These are phyloP conservation scores for Mediolabrus comicus DNA, from an alignment of 108 stramenopile species.

Conservation along the genomic window DNA sequence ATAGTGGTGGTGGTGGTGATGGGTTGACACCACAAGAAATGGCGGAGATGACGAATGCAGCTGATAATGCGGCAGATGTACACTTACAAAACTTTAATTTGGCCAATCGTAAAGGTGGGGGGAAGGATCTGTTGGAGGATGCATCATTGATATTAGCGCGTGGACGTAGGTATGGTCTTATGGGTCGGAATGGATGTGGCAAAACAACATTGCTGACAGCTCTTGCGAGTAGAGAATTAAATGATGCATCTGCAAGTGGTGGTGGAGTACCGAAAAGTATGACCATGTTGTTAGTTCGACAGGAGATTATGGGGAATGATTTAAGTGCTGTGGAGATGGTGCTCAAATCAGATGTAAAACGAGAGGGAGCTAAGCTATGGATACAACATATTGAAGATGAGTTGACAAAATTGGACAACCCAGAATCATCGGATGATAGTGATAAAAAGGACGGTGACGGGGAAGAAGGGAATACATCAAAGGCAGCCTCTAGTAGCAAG, in stretches of 20 bases:
- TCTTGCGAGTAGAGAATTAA: slow-evolving; percentile 28
- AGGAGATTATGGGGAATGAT: slow-evolving; percentile 76
- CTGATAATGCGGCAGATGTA: slow-evolving; percentile 56
- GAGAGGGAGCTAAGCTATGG: slow-evolving; percentile 63
- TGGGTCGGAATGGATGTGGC: slow-evolving; percentile 89
- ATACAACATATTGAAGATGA: slow-evolving; percentile 56
- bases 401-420: slow-evolving; percentile 54
- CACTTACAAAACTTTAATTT: slow-evolving; percentile 56
- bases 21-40: slow-evolving; percentile 4
- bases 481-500: slow-evolving; percentile 14
- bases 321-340: slow-evolving; percentile 63
- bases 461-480: background rate
- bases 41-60: slow-evolving; percentile 28
- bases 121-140: slow-evolving; percentile 64
- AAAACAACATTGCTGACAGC: slow-evolving; percentile 79
- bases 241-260: slow-evolving; percentile 5
- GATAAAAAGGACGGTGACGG: slow-evolving; percentile 5
- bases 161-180: slow-evolving; percentile 83
- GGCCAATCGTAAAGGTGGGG: slow-evolving; percentile 57
- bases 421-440: background rate
- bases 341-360: slow-evolving; percentile 64
- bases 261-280: slow-evolving; percentile 63
- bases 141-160: slow-evolving; percentile 63
- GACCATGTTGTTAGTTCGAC: slow-evolving; percentile 68
- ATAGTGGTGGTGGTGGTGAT: background rate